Percentiles rank a stretch among this genome's conserved stretches.
Conservation (phyloP, 2,329 filamentous ascomycete genomes). For the Colletotrichum tofieldiae region DNA sequence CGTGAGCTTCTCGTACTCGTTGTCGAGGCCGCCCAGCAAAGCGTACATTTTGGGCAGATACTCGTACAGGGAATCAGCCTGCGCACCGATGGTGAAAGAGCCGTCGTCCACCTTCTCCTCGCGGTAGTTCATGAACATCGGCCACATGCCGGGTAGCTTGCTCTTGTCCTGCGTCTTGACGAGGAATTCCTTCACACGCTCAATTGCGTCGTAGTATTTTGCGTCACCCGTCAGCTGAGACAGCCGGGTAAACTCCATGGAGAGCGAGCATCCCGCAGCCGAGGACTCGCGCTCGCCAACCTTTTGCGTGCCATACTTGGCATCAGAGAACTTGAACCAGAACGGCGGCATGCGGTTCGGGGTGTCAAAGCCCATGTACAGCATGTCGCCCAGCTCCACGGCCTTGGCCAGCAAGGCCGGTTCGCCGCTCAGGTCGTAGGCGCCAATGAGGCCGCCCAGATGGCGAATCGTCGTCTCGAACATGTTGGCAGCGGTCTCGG, state of each 20-base stretch:
- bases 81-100: slow-evolving; percentile 62
- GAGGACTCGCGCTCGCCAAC: slow-evolving; percentile 57
- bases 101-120: slow-evolving; percentile 61
- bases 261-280: slow-evolving; percentile 74
- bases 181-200: slow-evolving; percentile 80
- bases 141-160: slow-evolving; percentile 81
- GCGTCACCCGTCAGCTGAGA: slow-evolving; percentile 80
- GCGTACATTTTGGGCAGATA: slow-evolving; percentile 73
- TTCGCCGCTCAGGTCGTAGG: slow-evolving; percentile 67
- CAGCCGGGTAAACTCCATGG: slow-evolving; percentile 82
- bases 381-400: slow-evolving; percentile 67
- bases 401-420: slow-evolving; percentile 65
- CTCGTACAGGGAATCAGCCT: slow-evolving; percentile 68
- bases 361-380: slow-evolving; percentile 69
- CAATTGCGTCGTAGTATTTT: slow-evolving; percentile 84
- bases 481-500: slow-evolving; percentile 64
- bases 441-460: slow-evolving; percentile 66
- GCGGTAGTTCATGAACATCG: slow-evolving; percentile 74
- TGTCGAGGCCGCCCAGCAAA: slow-evolving; percentile 76
- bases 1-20: slow-evolving; percentile 78
- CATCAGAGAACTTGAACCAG: slow-evolving; percentile 61
- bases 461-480: slow-evolving; percentile 76
- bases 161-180: slow-evolving; percentile 77
- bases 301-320: slow-evolving; percentile 55
- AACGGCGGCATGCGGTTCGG: slow-evolving; percentile 67